Evolutionary conservation across 2,329 filamentous ascomycete genomes (phyloP).

Genomic region (Cladorrhinum sp.): DNA sequence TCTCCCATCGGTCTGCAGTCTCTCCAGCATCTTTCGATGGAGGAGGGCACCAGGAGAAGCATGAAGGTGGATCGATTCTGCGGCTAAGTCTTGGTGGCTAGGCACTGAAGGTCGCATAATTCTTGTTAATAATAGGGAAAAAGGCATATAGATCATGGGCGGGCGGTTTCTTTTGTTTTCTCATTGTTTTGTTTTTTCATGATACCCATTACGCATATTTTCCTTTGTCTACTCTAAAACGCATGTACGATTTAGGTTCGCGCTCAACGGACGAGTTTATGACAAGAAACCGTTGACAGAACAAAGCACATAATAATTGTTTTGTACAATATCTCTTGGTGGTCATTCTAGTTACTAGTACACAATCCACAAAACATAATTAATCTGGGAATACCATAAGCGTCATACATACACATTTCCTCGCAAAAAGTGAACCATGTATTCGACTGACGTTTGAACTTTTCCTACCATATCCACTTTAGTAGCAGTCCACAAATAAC

Average conservation of each 20-base stretch:
- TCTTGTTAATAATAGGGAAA: background rate
- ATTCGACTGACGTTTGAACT: no score
- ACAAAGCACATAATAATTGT: background rate
- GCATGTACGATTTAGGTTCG: background rate
- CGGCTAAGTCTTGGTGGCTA: background rate
- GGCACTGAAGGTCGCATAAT: background rate
- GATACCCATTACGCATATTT: background rate
- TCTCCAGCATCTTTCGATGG: background rate
- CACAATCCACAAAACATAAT: background rate
- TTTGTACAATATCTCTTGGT: background rate
- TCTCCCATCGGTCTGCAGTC: conserved; percentile 11
- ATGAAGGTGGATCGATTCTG: background rate
- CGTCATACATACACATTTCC: background rate
- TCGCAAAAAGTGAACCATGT: no score
- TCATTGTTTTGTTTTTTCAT: background rate
- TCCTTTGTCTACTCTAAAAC: background rate
- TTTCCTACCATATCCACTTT: no score
- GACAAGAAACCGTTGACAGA: background rate
- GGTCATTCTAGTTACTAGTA: background rate
- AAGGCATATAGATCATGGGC: background rate
- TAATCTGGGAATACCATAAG: background rate
- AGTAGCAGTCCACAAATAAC: no score
- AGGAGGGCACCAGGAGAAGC: background rate
- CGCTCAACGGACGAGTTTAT: background rate
- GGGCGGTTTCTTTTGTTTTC: background rate